A percentile compares a stretch with the other conserved stretches of the same genome.
phyloP scores from a whole-genome alignment of 257 asterid genomes.

The Solanum megistacrolobum region DNA sequence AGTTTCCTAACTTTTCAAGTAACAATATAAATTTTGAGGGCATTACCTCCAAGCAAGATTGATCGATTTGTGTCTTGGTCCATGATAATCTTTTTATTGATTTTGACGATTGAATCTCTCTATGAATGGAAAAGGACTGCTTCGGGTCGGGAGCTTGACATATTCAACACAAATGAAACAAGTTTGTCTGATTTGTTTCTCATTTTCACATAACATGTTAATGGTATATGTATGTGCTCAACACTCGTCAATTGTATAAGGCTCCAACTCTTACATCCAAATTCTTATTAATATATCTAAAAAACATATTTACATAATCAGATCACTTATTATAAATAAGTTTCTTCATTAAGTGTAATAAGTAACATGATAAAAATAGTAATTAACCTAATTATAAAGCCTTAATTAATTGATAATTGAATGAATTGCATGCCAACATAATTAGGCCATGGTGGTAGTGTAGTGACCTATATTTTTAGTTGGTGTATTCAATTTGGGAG shows the following conservation, averaged over 20 bases:
- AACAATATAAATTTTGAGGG: background rate
- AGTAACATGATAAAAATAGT: background rate
- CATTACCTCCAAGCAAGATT: background rate
- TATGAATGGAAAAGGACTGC: background rate
- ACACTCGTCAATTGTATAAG: background rate
- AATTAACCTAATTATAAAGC: background rate
- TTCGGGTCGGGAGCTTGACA: background rate
- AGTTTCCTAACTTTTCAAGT: background rate
- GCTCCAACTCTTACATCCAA: background rate
- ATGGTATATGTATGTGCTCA: background rate
- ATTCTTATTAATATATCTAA: background rate
- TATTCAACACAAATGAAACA: background rate
- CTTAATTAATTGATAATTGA: background rate
- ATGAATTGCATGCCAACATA: background rate
- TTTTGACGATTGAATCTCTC: too few relatives aligned
- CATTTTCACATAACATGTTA: background rate
- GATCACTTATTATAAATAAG: background rate
- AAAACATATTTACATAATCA: background rate
- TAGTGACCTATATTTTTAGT: background rate
- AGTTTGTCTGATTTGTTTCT: background rate
- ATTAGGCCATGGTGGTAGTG: background rate
- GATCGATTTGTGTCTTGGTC: background rate
- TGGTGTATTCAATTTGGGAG: background rate
- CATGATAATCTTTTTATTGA: background rate
- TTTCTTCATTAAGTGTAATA: background rate